Percentiles rank a stretch among this genome's conserved stretches.
Evolutionary conservation across 129 eudicot genomes (phyloP).

Genomic region (Artemisia annua): DNA sequence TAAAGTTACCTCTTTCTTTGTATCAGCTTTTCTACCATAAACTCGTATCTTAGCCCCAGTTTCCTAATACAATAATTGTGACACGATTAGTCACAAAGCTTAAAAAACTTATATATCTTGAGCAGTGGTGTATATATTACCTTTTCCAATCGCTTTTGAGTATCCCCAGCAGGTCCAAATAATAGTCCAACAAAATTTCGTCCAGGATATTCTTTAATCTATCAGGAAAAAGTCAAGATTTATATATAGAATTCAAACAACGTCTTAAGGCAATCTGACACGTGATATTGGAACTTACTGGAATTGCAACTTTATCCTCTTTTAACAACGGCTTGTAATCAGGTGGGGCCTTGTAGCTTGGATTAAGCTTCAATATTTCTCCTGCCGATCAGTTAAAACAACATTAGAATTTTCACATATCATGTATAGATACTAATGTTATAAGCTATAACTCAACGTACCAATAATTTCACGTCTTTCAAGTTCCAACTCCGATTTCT

Average conservation of each 20-base stretch:
- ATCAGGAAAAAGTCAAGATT: slow-evolving; percentile 11
- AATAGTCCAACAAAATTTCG: slow-evolving; percentile 65
- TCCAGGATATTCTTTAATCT: slow-evolving; percentile 79
- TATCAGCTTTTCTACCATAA: slow-evolving; percentile 63
- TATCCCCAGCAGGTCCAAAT: slow-evolving; percentile 70
- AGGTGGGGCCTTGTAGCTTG: slow-evolving; percentile 73
- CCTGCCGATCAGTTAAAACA: slow-evolving; percentile 49
- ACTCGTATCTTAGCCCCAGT: slow-evolving; percentile 89
- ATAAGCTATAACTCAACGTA: slow-evolving; percentile 42
- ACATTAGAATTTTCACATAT: background rate
- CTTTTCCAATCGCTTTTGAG: slow-evolving; percentile 85
- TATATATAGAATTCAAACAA: background rate
- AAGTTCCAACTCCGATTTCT: slow-evolving; percentile 68
- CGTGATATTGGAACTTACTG: slow-evolving; percentile 47
- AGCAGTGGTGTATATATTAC: slow-evolving; percentile 28
- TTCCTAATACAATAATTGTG: slow-evolving; percentile 52
- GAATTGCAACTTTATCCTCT: slow-evolving; percentile 86
- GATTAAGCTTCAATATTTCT: slow-evolving; percentile 84
- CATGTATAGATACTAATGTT: background rate
- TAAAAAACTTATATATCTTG: background rate
- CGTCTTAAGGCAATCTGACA: background rate
- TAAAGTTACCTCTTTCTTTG: slow-evolving; percentile 57
- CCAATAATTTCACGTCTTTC: slow-evolving; percentile 95
- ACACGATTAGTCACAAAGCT: background rate
- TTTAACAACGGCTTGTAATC: slow-evolving; percentile 80